These are phyloP conservation scores for Russula brevipes DNA, from an alignment of 768 basidiomycete species.

Conservation along the genomic window DNA sequence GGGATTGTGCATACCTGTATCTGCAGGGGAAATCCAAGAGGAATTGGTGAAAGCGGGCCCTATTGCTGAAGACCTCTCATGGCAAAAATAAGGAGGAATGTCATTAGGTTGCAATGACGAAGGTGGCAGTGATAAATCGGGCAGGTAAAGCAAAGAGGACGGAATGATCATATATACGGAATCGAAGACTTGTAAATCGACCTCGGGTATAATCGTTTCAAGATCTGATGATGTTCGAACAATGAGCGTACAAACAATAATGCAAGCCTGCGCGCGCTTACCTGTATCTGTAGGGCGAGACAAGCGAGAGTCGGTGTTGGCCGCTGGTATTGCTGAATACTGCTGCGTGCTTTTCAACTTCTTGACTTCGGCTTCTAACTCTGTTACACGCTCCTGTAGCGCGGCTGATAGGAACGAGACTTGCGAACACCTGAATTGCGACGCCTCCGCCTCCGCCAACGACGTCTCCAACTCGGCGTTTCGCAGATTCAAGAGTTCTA, in stretches of 20 bases:
- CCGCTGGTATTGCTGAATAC: too few species aligned
- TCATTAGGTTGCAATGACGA: neutral
- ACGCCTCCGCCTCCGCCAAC: neutral
- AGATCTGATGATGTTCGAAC: neutral
- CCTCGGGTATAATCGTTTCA: neutral
- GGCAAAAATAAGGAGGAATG: neutral
- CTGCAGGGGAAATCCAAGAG: neutral
- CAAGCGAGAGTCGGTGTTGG: neutral
- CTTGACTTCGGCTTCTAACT: conserved; percentile 8
- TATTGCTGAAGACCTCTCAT: too few species aligned
- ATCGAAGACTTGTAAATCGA: neutral
- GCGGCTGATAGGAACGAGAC: neutral
- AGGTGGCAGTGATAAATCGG: neutral
- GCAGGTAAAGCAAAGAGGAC: neutral
- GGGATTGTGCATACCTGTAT: neutral
- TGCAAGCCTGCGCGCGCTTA: neutral
- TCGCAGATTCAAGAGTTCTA: neutral
- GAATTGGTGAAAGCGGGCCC: neutral
- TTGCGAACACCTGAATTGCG: neutral
- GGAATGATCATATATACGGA: conserved; percentile 2
- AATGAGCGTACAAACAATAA: neutral
- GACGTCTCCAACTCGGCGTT: neutral
- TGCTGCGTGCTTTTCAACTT: neutral
- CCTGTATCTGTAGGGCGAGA: neutral
- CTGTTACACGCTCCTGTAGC: neutral